A percentile compares a stretch with the other conserved stretches of the same genome.
phyloP scores from a whole-genome alignment of 768 basidiomycete genomes.

The Podaxis mareebaensis region DNA sequence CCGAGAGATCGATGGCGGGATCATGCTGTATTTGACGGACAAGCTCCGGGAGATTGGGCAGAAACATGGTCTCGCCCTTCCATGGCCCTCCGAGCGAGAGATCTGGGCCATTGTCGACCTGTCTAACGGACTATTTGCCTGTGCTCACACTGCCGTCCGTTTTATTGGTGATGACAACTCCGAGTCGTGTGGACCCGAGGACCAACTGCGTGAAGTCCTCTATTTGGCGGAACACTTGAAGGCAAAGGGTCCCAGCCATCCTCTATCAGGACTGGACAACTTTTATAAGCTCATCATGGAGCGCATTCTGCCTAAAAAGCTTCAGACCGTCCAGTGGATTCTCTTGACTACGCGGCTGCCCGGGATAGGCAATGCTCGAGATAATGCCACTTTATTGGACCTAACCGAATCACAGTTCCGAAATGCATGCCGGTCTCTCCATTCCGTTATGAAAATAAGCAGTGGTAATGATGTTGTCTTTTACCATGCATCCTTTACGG shows the following conservation, averaged over 20 bases:
- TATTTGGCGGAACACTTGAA: neutral
- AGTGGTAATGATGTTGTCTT: neutral
- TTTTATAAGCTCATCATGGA: neutral
- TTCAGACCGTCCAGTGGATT: neutral
- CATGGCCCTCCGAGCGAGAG: slow-evolving; percentile 12
- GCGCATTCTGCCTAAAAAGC: neutral
- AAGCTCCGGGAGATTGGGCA: neutral
- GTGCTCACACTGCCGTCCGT: slow-evolving; percentile 7
- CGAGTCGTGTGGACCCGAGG: neutral
- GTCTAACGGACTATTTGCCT: slow-evolving; percentile 7
- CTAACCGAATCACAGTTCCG: neutral
- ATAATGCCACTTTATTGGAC: neutral
- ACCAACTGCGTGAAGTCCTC: neutral
- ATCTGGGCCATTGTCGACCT: slow-evolving; percentile 4
- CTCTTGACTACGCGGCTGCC: too few relatives aligned
- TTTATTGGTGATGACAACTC: slow-evolving; percentile 5
- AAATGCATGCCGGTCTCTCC: neutral
- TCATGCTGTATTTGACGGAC: slow-evolving; percentile 10
- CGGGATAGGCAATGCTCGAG: too few relatives aligned
- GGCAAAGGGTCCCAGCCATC: neutral
- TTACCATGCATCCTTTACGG: neutral
- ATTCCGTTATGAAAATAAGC: neutral
- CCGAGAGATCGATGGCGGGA: slow-evolving; percentile 12
- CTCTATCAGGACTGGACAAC: neutral
- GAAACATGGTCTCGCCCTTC: neutral